These are phyloP conservation scores for Halophytophthora polymorphica DNA, from an alignment of 352 stramenopile genomes.

Conservation along the genomic window DNA sequence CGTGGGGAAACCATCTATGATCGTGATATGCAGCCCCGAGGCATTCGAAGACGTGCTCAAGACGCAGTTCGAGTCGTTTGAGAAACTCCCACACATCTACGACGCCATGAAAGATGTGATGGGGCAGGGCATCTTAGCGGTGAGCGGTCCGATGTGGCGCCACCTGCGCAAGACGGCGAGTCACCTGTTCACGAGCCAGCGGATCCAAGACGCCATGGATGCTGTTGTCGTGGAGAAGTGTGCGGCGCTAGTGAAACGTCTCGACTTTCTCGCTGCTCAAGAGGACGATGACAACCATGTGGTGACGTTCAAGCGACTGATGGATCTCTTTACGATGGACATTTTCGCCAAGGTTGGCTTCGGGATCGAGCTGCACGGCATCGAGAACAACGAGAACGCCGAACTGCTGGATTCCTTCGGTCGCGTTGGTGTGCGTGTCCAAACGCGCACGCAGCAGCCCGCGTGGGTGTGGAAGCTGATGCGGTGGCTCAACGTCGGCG, in stretches of 20 bases:
- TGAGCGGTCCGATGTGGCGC: slow-evolving; percentile 62
- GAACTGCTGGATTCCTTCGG: slow-evolving; percentile 37
- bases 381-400: slow-evolving; percentile 28
- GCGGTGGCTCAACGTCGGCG: slow-evolving; percentile 25
- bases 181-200: slow-evolving; percentile 83
- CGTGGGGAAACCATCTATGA: slow-evolving; percentile 30
- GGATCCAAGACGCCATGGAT: slow-evolving; percentile 57
- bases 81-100: slow-evolving; percentile 42
- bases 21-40: slow-evolving; percentile 38
- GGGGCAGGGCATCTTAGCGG: slow-evolving; percentile 69
- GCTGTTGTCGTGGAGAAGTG: too few relatives aligned
- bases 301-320: slow-evolving; percentile 52
- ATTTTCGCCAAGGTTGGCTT: slow-evolving; percentile 77
- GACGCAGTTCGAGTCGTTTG: slow-evolving; percentile 73
- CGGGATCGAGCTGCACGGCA: slow-evolving; percentile 48
- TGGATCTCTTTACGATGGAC: slow-evolving; percentile 68
- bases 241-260: too few relatives aligned
- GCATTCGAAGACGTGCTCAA: slow-evolving; percentile 56
- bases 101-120: slow-evolving; percentile 56
- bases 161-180: slow-evolving; percentile 83
- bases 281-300: too few relatives aligned
- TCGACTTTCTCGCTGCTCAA: slow-evolving; percentile 34
- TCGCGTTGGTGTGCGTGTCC: slow-evolving; percentile 33
- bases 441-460: slow-evolving; percentile 28
- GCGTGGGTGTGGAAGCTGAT: slow-evolving; percentile 36